phyloP scores from a whole-genome alignment of 768 basidiomycete genomes.

The Suillus brevipes region DNA sequence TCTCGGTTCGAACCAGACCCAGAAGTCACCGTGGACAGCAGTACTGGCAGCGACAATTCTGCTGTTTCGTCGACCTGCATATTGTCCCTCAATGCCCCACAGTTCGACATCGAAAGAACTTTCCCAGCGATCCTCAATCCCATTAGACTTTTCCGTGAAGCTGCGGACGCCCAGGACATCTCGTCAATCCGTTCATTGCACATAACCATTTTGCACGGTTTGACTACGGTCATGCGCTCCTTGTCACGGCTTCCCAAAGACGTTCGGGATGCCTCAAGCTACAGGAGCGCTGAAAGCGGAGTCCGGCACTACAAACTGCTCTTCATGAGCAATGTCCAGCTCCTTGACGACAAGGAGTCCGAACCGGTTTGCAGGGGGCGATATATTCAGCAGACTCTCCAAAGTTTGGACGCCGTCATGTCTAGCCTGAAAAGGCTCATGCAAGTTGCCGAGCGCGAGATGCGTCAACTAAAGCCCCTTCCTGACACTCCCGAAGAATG shows the following conservation, averaged over 20 bases:
- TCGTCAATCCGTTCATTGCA: slow-evolving; percentile 30
- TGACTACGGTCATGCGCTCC: slow-evolving; percentile 30
- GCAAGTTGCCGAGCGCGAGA: slow-evolving; percentile 28
- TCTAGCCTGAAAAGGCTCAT: slow-evolving; percentile 34
- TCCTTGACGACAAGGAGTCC: slow-evolving; percentile 8
- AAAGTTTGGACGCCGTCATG: slow-evolving; percentile 33
- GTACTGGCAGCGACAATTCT: slow-evolving; percentile 28
- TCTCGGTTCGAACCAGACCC: background rate
- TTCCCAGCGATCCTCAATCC: slow-evolving; percentile 39
- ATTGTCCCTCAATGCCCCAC: slow-evolving; percentile 9
- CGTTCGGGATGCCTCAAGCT: slow-evolving; percentile 22
- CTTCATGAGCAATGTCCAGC: slow-evolving; percentile 25
- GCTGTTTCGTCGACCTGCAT: slow-evolving; percentile 23
- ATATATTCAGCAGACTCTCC: slow-evolving; percentile 21
- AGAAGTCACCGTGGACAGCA: slow-evolving; percentile 12
- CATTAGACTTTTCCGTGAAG: slow-evolving; percentile 26
- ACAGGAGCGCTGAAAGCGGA: slow-evolving; percentile 20
- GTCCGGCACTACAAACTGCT: slow-evolving; percentile 23
- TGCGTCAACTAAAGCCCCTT: slow-evolving; percentile 28
- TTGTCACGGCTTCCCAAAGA: slow-evolving; percentile 24
- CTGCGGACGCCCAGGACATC: slow-evolving; percentile 26
- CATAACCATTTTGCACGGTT: slow-evolving; percentile 22
- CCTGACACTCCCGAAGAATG: slow-evolving; percentile 21
- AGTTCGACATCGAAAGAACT: slow-evolving; percentile 33
- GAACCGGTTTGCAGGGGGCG: slow-evolving; percentile 9